Evolutionary conservation across 192 early-diverging fungal genomes (phyloP).

Genomic region (Chytriomyces hyalinus): DNA sequence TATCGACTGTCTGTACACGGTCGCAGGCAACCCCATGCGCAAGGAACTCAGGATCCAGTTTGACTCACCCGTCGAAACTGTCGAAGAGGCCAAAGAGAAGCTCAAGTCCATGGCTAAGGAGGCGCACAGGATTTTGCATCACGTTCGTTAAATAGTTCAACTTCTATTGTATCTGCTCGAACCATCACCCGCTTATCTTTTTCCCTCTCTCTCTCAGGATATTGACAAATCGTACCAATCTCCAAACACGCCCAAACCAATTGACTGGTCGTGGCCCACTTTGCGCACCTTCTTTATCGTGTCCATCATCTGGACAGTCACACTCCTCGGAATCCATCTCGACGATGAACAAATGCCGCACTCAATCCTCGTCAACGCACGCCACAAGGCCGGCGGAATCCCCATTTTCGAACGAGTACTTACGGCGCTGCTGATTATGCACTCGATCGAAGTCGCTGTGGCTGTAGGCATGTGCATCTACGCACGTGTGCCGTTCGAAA

Average conservation of each 20-base stretch:
- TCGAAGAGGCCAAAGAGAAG: slow-evolving; percentile 23
- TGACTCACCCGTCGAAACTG: slow-evolving; percentile 2
- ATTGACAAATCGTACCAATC: slow-evolving; percentile 35
- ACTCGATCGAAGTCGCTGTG: slow-evolving; percentile 19
- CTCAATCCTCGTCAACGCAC: slow-evolving; percentile 1
- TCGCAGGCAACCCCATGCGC: slow-evolving; percentile 10
- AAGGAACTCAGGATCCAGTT: slow-evolving; percentile 27
- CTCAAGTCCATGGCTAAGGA: slow-evolving; percentile 32
- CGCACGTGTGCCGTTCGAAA: slow-evolving; percentile 17
- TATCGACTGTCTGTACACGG: slow-evolving; percentile 26
- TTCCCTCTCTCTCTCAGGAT: slow-evolving; percentile 12
- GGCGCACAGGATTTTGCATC: slow-evolving; percentile 30
- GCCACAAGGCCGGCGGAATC: slow-evolving; percentile 5
- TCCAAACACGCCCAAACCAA: slow-evolving; percentile 6
- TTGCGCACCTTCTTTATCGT: not conserved
- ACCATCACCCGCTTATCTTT: not conserved
- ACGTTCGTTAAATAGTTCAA: slow-evolving; percentile 9
- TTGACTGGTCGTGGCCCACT: slow-evolving; percentile 21
- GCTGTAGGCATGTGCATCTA: slow-evolving; percentile 31
- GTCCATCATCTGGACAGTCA: slow-evolving; percentile 16
- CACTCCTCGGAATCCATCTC: not conserved
- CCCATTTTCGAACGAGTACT: slow-evolving; percentile 9
- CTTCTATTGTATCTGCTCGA: not conserved
- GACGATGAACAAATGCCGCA: slow-evolving; percentile 32
- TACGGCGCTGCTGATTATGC: slow-evolving; percentile 22